phyloP scores from a whole-genome alignment of 2,329 filamentous ascomycete genomes.

The Aureobasidium sp. region DNA sequence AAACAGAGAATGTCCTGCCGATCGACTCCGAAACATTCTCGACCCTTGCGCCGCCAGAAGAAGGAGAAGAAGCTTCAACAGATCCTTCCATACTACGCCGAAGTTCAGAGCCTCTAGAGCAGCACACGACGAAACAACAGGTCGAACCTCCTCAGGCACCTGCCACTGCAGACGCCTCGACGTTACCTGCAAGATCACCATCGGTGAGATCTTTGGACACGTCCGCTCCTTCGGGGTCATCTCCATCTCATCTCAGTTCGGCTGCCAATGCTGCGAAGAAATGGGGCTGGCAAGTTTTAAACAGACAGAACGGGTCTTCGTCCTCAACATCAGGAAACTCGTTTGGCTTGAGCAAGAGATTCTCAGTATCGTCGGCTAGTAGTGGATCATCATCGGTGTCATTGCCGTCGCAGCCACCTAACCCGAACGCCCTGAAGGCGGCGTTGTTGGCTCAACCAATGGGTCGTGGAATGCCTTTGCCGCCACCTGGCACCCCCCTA shows the following conservation, averaged over 20 bases:
- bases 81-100: background rate
- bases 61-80: background rate
- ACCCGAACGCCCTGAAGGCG: constrained; percentile 25
- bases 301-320: constrained; percentile 26
- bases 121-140: background rate
- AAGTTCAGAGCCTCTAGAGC: constrained; percentile 5
- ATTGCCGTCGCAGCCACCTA: constrained; percentile 12
- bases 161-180: background rate
- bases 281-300: constrained; percentile 50
- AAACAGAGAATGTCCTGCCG: background rate
- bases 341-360: constrained; percentile 1
- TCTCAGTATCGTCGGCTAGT: constrained; percentile 23
- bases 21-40: background rate
- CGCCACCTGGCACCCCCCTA: constrained; percentile 71
- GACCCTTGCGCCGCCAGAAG: background rate
- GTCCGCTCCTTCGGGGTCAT: background rate
- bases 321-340: background rate
- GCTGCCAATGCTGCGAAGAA: constrained; percentile 52
- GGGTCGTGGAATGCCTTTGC: constrained; percentile 73
- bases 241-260: constrained; percentile 14
- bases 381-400: constrained; percentile 29
- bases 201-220: background rate
- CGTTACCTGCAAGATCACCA: background rate
- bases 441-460: constrained; percentile 52
- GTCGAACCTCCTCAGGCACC: background rate